Evolutionary conservation across 192 early-diverging fungal species (phyloP).

Genomic region (Podila clonocystis): DNA sequence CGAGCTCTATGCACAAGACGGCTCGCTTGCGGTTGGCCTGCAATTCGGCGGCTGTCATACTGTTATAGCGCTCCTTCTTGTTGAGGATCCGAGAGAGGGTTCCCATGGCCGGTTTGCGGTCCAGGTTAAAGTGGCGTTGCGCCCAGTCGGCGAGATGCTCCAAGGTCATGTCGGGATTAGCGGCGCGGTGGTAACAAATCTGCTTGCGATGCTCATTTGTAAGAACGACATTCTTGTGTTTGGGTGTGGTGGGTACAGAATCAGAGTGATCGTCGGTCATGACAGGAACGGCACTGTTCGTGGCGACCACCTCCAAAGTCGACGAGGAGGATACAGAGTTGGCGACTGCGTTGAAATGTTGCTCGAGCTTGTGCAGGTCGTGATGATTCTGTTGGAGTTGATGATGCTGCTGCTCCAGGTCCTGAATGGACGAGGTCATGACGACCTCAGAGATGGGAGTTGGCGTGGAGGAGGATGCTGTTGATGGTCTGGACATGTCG

Average conservation of each 20-base stretch:
- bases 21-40: conserved; percentile 25
- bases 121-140: conserved; percentile 11
- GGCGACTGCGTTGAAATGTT: neutral
- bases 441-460: neutral
- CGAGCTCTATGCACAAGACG: conserved; percentile 31
- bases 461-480: neutral
- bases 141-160: conserved; percentile 27
- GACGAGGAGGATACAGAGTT: neutral
- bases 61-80: conserved; percentile 17
- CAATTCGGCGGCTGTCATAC: conserved; percentile 23
- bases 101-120: conserved; percentile 35
- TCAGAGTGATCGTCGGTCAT: too few relatives aligned
- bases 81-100: conserved; percentile 38
- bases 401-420: conserved; percentile 12
- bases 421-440: neutral
- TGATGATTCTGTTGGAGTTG: neutral
- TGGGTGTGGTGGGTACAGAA: neutral
- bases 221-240: conserved; percentile 32
- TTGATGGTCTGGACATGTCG: too few relatives aligned
- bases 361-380: conserved; percentile 3
- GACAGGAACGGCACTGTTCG: too few relatives aligned
- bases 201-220: conserved; percentile 33
- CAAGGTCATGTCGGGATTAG: conserved; percentile 37
- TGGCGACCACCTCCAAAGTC: too few relatives aligned
- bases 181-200: conserved; percentile 25